Evolutionary conservation across 257 asterid genomes (phyloP).

Genomic region (Dorcoceras hygrometricum): DNA sequence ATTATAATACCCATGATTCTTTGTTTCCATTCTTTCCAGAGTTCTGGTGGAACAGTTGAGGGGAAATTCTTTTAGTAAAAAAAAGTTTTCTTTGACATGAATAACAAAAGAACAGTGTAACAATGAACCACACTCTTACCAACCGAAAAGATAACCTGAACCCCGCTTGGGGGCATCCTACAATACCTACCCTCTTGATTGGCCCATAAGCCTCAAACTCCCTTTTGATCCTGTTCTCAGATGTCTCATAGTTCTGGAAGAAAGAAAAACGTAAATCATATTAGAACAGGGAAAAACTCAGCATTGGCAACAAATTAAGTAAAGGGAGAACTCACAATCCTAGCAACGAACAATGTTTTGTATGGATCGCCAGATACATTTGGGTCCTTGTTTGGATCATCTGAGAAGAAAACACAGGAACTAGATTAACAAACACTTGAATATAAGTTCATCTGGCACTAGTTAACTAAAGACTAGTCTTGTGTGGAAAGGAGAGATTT

Average conservation of each 20-base stretch:
- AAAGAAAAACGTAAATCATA: not conserved
- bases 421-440: conserved; percentile 19
- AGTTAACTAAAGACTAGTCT: not conserved
- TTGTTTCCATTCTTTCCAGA: not conserved
- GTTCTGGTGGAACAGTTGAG: not conserved
- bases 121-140: conserved; percentile 57
- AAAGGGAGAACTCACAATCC: conserved; percentile 65
- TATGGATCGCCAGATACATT: conserved; percentile 90
- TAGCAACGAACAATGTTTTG: conserved; percentile 88
- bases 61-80: not conserved
- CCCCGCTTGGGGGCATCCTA: conserved; percentile 57
- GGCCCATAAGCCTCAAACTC: conserved; percentile 99
- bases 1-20: not conserved
- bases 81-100: not conserved
- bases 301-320: not conserved
- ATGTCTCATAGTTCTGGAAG: conserved; percentile 86
- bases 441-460: not conserved
- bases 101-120: not conserved
- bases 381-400: conserved; percentile 84
- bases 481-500: too few relatives aligned
- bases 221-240: conserved; percentile 93
- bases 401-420: conserved; percentile 39
- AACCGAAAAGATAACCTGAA: conserved; percentile 70
- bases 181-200: conserved; percentile 99
- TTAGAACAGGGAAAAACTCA: not conserved